Conservation (phyloP, 331 rosid species). For the Cucumis variabilis region DNA sequence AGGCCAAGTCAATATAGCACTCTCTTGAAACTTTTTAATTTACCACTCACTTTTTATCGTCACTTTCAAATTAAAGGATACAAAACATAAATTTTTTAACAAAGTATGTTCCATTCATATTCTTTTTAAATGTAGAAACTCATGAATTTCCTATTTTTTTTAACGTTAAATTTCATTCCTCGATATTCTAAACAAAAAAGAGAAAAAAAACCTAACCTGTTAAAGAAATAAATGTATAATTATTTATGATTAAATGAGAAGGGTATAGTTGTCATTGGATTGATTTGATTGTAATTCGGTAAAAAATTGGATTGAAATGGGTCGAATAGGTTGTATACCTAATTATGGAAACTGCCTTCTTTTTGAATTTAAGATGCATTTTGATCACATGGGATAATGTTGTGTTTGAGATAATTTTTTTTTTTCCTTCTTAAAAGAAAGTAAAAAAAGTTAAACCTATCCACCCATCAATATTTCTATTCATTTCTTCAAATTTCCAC, state of each 20-base stretch:
- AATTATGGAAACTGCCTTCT: background rate
- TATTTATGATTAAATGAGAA: background rate
- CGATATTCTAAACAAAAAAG: too few relatives aligned
- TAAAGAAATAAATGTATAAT: background rate
- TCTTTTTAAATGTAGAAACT: too few relatives aligned
- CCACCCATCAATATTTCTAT: rapidly evolving
- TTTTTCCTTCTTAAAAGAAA: background rate
- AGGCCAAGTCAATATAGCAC: too few relatives aligned
- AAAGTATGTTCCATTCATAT: too few relatives aligned
- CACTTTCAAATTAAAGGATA: too few relatives aligned
- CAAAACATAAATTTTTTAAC: too few relatives aligned
- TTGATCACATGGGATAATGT: too few relatives aligned
- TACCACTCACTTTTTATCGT: too few relatives aligned
- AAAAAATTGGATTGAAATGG: background rate
- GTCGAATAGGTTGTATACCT: background rate
- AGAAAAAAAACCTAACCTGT: background rate
- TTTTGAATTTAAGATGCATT: background rate
- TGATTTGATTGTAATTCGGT: background rate
- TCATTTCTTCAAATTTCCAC: background rate
- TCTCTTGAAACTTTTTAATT: too few relatives aligned
- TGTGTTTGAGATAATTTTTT: too few relatives aligned
- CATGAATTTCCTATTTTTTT: too few relatives aligned
- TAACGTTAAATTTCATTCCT: too few relatives aligned
- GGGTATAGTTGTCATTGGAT: background rate
- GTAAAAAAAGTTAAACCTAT: background rate